These are phyloP conservation scores for Fusarium sp. DNA, from an alignment of 2,329 filamentous ascomycete species.

Conservation along the genomic window DNA sequence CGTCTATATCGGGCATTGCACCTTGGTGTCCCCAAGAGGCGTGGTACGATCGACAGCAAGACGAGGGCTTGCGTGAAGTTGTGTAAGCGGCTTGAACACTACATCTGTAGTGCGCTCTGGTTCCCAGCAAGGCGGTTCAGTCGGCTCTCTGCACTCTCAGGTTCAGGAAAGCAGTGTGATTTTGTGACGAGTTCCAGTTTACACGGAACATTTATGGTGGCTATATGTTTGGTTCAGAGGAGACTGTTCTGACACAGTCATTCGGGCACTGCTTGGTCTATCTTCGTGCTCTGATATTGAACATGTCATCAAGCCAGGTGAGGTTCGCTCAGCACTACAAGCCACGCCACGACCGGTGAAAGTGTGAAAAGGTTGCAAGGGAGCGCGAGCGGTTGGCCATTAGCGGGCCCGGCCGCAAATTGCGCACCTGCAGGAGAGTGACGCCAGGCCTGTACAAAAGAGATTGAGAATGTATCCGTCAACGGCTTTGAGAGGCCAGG, in stretches of 20 bases:
- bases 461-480: conserved; percentile 27
- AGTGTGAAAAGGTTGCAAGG: conserved; percentile 21
- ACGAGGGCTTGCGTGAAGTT: conserved; percentile 35
- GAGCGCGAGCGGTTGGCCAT: conserved; percentile 16
- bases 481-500: conserved; percentile 16
- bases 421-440: conserved; percentile 33
- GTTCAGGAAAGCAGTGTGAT: conserved; percentile 1
- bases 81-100: conserved; percentile 41
- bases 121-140: conserved; percentile 37
- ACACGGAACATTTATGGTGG: not conserved
- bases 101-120: conserved; percentile 23
- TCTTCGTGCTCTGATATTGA: conserved; percentile 11
- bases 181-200: conserved; percentile 15
- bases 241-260: not conserved
- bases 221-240: not conserved
- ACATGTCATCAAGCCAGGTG: conserved; percentile 12
- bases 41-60: conserved; percentile 38
- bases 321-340: conserved; percentile 24
- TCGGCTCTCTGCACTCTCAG: conserved; percentile 28
- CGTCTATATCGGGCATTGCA: conserved; percentile 32
- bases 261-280: not conserved
- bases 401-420: conserved; percentile 40
- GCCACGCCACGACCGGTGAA: conserved; percentile 29
- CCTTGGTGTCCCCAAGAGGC: conserved; percentile 22
- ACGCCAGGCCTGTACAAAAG: conserved; percentile 28